Evolutionary conservation across 1,139 yeast genomes (phyloP).

Genomic region (Meyerozyma carpophila): DNA sequence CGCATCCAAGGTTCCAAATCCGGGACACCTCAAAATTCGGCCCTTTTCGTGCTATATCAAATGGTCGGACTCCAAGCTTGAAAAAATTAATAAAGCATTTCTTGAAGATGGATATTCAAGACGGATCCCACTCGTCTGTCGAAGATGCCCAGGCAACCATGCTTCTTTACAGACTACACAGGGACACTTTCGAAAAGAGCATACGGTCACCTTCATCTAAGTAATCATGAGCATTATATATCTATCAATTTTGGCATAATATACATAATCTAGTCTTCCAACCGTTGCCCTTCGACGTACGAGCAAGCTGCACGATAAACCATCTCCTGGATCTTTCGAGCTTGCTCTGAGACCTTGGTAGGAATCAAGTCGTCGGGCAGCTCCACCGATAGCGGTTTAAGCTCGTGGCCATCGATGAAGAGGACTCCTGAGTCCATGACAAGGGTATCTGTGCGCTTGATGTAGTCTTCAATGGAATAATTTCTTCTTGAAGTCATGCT

Average conservation of each 20-base stretch:
- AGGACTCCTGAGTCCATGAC: slow-evolving; percentile 12
- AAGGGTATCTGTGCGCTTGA: slow-evolving; percentile 7
- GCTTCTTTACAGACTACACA: slow-evolving; percentile 63
- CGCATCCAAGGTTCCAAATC: slow-evolving; percentile 59
- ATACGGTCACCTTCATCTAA: slow-evolving; percentile 1
- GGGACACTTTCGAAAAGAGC: slow-evolving; percentile 50
- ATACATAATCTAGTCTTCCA: slow-evolving; percentile 24
- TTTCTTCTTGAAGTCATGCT: slow-evolving; percentile 16
- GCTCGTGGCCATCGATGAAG: slow-evolving; percentile 6
- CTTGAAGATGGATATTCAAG: slow-evolving; percentile 61
- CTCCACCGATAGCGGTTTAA: slow-evolving; percentile 11
- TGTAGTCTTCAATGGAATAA: slow-evolving; percentile 16
- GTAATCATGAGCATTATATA: background rate
- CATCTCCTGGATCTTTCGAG: slow-evolving; percentile 24
- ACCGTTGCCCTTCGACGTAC: slow-evolving; percentile 30
- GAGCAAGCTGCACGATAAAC: slow-evolving; percentile 35
- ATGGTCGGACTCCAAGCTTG: slow-evolving; percentile 68
- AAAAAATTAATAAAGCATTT: slow-evolving; percentile 59
- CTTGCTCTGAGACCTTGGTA: slow-evolving; percentile 4
- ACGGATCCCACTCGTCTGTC: slow-evolving; percentile 76
- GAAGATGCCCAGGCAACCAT: slow-evolving; percentile 89
- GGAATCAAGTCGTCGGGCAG: slow-evolving; percentile 7
- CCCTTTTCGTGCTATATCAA: slow-evolving; percentile 53
- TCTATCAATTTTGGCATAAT: background rate
- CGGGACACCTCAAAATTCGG: slow-evolving; percentile 72